phyloP scores from a whole-genome alignment of 2,329 filamentous ascomycete species.

The Curvularia eragrostidis region DNA sequence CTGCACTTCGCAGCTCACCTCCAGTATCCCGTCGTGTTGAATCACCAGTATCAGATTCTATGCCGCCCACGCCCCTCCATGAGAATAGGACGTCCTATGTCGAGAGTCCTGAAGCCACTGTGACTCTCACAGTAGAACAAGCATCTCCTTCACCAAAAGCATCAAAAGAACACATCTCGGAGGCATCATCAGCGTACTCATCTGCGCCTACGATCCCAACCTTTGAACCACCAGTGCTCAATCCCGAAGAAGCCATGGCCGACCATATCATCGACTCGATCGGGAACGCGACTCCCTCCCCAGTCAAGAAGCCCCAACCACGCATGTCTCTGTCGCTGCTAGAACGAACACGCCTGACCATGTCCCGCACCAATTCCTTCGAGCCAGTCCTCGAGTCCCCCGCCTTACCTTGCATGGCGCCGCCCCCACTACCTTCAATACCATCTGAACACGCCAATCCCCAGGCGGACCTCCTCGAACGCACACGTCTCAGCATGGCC shows the following conservation, averaged over 20 bases:
- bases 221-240: constrained; percentile 29
- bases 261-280: constrained; percentile 52
- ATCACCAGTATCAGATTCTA: constrained; percentile 6
- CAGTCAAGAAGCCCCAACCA: constrained; percentile 47
- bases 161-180: background rate
- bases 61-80: constrained; percentile 20
- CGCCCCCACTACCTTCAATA: constrained; percentile 20
- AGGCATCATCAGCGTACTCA: constrained; percentile 23
- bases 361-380: constrained; percentile 47
- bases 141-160: constrained; percentile 18
- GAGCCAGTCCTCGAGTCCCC: constrained; percentile 37
- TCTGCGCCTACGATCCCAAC: constrained; percentile 24
- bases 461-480: constrained; percentile 65
- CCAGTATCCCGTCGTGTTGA: constrained; percentile 7
- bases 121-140: constrained; percentile 4
- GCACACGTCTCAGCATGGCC: constrained; percentile 82
- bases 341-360: constrained; percentile 57
- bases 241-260: constrained; percentile 42
- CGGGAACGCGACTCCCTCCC: constrained; percentile 50
- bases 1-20: constrained; percentile 20
- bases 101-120: constrained; percentile 5
- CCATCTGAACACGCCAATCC: constrained; percentile 31
- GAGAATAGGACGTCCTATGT: constrained; percentile 11
- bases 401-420: constrained; percentile 19
- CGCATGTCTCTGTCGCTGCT: constrained; percentile 53